Evolutionary conservation across 306 rosid species (phyloP).

Genomic region (Ammopiptanthus mongolicus): DNA sequence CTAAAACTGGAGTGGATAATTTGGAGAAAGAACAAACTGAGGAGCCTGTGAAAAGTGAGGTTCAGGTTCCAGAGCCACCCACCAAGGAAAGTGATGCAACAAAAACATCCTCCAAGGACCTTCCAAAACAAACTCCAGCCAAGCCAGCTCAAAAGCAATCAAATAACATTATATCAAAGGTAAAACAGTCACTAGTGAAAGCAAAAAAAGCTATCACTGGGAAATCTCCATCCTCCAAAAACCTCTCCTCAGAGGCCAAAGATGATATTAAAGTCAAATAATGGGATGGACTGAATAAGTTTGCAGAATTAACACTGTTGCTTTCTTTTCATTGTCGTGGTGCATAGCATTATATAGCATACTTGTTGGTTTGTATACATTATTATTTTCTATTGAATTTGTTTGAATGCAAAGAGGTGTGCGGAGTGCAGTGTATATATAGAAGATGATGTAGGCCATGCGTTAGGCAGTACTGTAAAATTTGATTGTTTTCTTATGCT

Average conservation of each 20-base stretch:
- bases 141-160: conserved; percentile 67
- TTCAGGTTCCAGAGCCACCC: conserved; percentile 28
- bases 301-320: conserved; percentile 30
- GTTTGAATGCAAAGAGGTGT: conserved; percentile 40
- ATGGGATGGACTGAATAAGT: conserved; percentile 17
- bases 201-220: conserved; percentile 83
- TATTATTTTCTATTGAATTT: conserved; percentile 37
- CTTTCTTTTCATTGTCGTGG: conserved; percentile 16
- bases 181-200: conserved; percentile 72
- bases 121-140: conserved; percentile 48
- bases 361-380: conserved; percentile 24
- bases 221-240: conserved; percentile 73
- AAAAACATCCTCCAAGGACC: conserved; percentile 35
- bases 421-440: conserved; percentile 51
- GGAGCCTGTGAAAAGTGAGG: conserved; percentile 42
- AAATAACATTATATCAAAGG: conserved; percentile 64
- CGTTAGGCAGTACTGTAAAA: conserved; percentile 33
- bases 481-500: conserved; percentile 32
- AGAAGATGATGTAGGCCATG: conserved; percentile 47
- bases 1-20: conserved; percentile 3
- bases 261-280: conserved; percentile 68
- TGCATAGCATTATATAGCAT: conserved; percentile 30
- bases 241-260: conserved; percentile 48
- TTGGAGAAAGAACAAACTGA: conserved; percentile 32
- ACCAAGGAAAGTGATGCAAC: conserved; percentile 38